Conservation (phyloP, 1,139 yeast genomes). For the Nakaseomyces delphensis region DNA sequence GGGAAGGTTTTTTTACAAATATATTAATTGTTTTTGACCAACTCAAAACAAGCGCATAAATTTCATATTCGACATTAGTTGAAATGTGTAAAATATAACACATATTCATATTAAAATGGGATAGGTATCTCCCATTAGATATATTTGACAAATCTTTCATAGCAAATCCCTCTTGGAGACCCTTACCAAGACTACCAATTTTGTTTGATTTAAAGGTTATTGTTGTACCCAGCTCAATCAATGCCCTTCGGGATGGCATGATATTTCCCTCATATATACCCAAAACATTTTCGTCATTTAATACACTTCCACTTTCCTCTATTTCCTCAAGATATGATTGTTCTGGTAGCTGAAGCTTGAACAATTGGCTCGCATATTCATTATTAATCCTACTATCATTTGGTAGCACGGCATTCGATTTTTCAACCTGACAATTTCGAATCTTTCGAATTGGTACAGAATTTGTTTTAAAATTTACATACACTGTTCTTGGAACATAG, state of each 20-base stretch:
- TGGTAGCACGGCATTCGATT: constrained; percentile 55
- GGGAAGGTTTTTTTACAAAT: constrained; percentile 61
- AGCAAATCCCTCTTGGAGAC: constrained; percentile 78
- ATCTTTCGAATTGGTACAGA: constrained; percentile 40
- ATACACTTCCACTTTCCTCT: constrained; percentile 50
- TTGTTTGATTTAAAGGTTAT: constrained; percentile 56
- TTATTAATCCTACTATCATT: constrained; percentile 42
- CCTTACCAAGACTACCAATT: constrained; percentile 80
- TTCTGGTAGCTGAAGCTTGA: constrained; percentile 63
- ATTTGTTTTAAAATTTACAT: constrained; percentile 53
- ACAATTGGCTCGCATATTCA: constrained; percentile 43
- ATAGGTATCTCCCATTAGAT: constrained; percentile 45
- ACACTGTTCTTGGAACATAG: constrained; percentile 66
- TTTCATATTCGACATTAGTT: constrained; percentile 63
- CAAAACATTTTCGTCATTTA: constrained; percentile 53
- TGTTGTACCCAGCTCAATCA: constrained; percentile 67
- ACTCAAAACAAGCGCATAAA: constrained; percentile 59
- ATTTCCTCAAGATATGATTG: constrained; percentile 47
- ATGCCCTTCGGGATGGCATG: constrained; percentile 59
- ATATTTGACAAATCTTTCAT: constrained; percentile 46
- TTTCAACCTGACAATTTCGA: constrained; percentile 50
- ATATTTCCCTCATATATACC: constrained; percentile 77
- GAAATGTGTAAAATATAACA: constrained; percentile 65
- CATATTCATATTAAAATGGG: constrained; percentile 48
- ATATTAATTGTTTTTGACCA: constrained; percentile 50